Evolutionary conservation across 1,139 yeast genomes (phyloP), one percentile per base, ranked within the genome.

Genomic region (Zygosaccharomyces sapae): DNA sequence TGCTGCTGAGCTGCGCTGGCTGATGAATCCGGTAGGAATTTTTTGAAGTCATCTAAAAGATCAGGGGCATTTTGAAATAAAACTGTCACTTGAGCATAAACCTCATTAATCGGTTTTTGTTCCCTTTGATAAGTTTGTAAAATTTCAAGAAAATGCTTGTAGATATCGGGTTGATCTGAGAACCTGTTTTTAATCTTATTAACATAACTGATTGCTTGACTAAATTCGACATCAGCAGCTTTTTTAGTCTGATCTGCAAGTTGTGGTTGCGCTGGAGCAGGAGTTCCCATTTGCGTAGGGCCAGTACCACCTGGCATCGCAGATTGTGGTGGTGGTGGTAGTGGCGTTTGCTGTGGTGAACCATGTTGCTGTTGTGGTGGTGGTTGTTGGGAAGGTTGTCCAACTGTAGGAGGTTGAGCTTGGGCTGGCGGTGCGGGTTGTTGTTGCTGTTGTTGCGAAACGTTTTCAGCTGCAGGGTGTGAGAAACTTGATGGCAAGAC

Each of bases 101-200:
- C 97, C 62, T 92, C 97, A 45, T 88, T 83, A 50, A 92, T 92
- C 39, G 97, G 96, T 60, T 89, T 85, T 63, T 89, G 96, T 61
- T 92, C 98, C 51, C 96, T 80, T 71, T 92, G 97, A 66, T 92
- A 92, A 34, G 97, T 90, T 67, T 92, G 98, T 59, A 92, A 73
- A 47, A 92, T 92, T 66, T 94, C 99, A 69, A 94, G 74, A 61
- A 92, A 92, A 59, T 84, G 90, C 70, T 94, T 94, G 72, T 92
- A 92, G 48, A 89, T 87, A 62, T 92, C 97, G 0, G 98, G 98
- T 65, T 90, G 96, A 62, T 83, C 80, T 29, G 96, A 86, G 68
- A 89, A 92, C 52, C 97, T 79, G 45, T 92, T 90, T 66, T 94
- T 94, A 61, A 92, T 92, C 68, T 90, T 89, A 71, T 92, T 92